These are phyloP conservation scores for Candida glaebosa DNA, from an alignment of 805 yeast species.

Conservation along the genomic window DNA sequence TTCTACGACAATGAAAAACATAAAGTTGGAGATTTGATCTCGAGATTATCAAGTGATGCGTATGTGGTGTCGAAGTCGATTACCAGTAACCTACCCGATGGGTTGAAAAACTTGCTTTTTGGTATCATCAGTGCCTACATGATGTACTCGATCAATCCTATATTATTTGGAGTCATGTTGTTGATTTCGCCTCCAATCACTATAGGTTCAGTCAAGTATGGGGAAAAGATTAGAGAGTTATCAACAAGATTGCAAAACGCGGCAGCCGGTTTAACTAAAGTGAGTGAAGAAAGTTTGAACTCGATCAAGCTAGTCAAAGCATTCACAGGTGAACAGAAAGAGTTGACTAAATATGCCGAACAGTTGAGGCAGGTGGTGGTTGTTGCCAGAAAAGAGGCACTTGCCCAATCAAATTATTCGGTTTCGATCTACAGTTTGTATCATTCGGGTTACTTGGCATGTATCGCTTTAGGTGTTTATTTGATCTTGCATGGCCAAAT, in stretches of 20 bases:
- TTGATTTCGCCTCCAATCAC: conserved; percentile 45
- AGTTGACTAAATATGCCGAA: conserved; percentile 34
- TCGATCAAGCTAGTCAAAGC: conserved; percentile 42
- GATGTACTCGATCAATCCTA: conserved; percentile 43
- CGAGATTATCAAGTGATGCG: conserved; percentile 43
- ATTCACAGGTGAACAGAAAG: conserved; percentile 42
- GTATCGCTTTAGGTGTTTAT: conserved; percentile 41
- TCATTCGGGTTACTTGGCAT: conserved; percentile 41
- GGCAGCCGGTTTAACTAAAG: conserved; percentile 42
- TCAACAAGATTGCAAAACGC: conserved; percentile 42
- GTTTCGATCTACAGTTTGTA: conserved; percentile 41
- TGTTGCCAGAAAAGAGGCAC: conserved; percentile 43
- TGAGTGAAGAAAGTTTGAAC: conserved; percentile 41
- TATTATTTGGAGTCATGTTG: conserved; percentile 41
- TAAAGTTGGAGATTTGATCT: conserved; percentile 45
- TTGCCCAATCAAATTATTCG: conserved; percentile 42
- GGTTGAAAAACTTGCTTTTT: conserved; percentile 40
- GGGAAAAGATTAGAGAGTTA: conserved; percentile 39
- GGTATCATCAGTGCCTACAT: conserved; percentile 40
- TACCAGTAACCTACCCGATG: conserved; percentile 43
- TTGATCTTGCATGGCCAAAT: conserved; percentile 39
- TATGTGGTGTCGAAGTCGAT: conserved; percentile 44
- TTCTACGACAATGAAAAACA: conserved; percentile 43
- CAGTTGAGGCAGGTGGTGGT: conserved; percentile 37
- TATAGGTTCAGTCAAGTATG: conserved; percentile 43